Conservation (phyloP, 495 filamentous ascomycete species). For the Daldinia caldariorum region DNA sequence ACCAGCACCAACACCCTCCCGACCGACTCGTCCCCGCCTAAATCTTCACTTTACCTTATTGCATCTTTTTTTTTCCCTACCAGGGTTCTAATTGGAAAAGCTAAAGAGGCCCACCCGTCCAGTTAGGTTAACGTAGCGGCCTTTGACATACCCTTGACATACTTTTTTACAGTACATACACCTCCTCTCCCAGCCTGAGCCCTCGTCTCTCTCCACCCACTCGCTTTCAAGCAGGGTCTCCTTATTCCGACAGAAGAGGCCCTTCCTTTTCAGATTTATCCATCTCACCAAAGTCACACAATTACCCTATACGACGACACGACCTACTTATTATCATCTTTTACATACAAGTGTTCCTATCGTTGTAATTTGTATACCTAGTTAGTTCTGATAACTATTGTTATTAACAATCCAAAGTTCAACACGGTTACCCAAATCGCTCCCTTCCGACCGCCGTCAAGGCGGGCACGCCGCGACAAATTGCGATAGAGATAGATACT, state of each 20-base stretch:
- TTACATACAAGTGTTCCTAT: constrained; percentile 26
- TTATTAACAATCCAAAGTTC: constrained; percentile 23
- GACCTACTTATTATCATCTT: constrained; percentile 17
- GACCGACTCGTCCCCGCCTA: constrained; percentile 39
- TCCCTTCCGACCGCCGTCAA: constrained; percentile 43
- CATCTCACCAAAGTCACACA: constrained; percentile 25
- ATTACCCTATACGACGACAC: constrained; percentile 13
- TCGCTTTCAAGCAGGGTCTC: constrained; percentile 46
- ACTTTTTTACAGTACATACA: constrained; percentile 29
- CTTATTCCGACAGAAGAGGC: constrained; percentile 38
- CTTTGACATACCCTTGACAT: constrained; percentile 42
- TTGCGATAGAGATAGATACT: constrained; percentile 32
- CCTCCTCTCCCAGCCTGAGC: constrained; percentile 42
- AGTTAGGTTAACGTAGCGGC: constrained; percentile 40
- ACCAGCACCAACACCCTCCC: too few relatives aligned
- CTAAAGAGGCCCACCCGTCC: constrained; percentile 25
- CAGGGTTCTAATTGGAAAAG: constrained; percentile 43
- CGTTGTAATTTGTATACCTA: constrained; percentile 27
- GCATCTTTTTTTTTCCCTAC: constrained; percentile 30
- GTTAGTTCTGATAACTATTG: constrained; percentile 9
- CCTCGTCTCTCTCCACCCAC: constrained; percentile 45
- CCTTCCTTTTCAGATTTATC: constrained; percentile 26
- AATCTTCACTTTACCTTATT: constrained; percentile 41
- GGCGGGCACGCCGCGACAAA: constrained; percentile 42
- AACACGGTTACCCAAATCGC: constrained; percentile 28